Base-by-base conservation (phyloP, 2,329 filamentous ascomycete genomes). In the Arthrobotrys megalospora region DNA sequence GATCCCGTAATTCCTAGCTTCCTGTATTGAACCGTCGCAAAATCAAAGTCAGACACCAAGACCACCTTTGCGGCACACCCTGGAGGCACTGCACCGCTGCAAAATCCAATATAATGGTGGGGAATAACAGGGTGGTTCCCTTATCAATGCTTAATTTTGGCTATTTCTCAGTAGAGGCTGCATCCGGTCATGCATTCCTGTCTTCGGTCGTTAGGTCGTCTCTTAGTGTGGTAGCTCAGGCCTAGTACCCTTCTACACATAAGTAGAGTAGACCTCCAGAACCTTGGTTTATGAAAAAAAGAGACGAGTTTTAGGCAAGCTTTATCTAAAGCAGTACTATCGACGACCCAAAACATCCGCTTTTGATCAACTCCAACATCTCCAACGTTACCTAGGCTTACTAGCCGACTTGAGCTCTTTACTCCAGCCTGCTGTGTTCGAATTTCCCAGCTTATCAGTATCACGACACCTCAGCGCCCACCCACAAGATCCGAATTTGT, bases 61-160 rank as follows among this genome's bases (percentile, higher is more conserved):
- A 52, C 53, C 73, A 77, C 73, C 66, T 63, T 71, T 50, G 67
- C 66, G 50, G 66, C 67, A 77, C 48, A 77, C 66, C 73, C 73
- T 67, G 60, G 66, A 24, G 10, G 60, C 60, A 63, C 43, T n/a
- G 43, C 67, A 65, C 36, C 50, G 52, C 66, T 71, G 60, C 14
- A 76, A 62, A 71, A 58, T 69, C 32, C 66, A 66, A 70, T 77
- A 52, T 71, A 71, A 52, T 62, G 50, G 72, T 76, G 73, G 73
- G 66, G 73, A 77, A 70, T 58, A 71, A 66, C 73, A 71, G 73
- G 73, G 73, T 71, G 60, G 66, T 66, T 77, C 72, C 67, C 73
- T 77, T 77, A 77, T 77, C 73, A 77, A 71, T 68, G 72, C 73
- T 77, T 71, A 66, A 77, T 77, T 77, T 77, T 77, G 73, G 73